A percentile compares a stretch with the other conserved stretches of the same genome.
These are phyloP conservation scores for Rosa rugosa DNA, from an alignment of 306 rosid genomes.

Conservation along the genomic window DNA sequence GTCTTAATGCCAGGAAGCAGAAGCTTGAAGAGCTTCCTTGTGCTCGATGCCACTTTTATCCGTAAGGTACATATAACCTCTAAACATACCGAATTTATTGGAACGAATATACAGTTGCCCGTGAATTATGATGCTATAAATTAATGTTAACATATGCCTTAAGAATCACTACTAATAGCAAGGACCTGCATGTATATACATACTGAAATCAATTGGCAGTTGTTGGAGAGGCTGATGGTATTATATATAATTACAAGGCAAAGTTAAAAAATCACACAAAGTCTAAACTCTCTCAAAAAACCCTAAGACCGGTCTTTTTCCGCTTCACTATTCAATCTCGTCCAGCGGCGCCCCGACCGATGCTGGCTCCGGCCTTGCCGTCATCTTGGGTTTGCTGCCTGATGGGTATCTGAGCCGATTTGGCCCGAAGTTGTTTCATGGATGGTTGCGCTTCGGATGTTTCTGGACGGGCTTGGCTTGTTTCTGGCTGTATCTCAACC, in stretches of 20 bases:
- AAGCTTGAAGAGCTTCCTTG: background rate
- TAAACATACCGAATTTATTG: background rate
- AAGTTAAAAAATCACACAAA: too few relatives aligned
- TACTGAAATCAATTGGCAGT: background rate
- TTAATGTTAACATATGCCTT: background rate
- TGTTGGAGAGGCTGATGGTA: background rate
- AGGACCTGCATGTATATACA: background rate
- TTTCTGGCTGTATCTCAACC: too few relatives aligned
- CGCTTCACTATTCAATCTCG: too few relatives aligned
- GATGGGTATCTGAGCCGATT: too few relatives aligned
- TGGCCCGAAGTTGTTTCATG: too few relatives aligned
- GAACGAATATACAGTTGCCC: background rate
- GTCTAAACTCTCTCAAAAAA: too few relatives aligned
- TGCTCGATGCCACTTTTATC: background rate
- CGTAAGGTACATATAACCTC: conserved; percentile 11
- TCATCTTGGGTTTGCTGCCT: too few relatives aligned
- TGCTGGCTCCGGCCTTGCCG: too few relatives aligned
- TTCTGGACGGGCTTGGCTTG: too few relatives aligned
- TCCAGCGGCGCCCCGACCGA: too few relatives aligned
- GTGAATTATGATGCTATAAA: background rate
- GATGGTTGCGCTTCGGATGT: too few relatives aligned
- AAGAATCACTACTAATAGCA: background rate
- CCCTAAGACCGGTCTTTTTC: too few relatives aligned
- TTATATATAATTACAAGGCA: background rate
- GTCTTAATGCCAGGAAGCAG: conserved; percentile 2